These are phyloP conservation scores for Podospora pseudoanserina DNA, from an alignment of 495 filamentous ascomycete species.

Conservation along the genomic window DNA sequence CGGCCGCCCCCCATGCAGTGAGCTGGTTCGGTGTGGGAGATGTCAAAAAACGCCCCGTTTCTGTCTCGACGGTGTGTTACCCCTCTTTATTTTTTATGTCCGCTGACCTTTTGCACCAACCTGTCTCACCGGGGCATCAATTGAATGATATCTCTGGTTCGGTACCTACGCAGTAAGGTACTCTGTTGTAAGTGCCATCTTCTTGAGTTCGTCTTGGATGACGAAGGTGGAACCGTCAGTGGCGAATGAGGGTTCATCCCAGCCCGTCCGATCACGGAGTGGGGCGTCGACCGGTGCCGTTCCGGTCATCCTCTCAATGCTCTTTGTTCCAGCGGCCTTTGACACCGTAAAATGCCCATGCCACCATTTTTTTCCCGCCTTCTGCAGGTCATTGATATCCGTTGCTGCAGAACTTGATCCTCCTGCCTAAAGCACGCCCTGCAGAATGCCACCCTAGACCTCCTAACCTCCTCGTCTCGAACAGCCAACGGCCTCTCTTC, in stretches of 20 bases:
- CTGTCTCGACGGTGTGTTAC: not conserved
- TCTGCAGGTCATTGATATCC: not conserved
- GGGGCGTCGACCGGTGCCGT: not conserved
- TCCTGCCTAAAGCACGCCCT: not conserved
- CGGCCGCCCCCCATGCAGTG: not conserved
- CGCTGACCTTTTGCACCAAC: not conserved
- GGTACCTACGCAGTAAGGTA: not conserved
- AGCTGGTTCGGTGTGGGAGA: no score
- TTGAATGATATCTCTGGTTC: not conserved
- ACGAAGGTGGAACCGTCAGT: not conserved
- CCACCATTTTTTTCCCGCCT: not conserved
- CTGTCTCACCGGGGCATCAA: not conserved
- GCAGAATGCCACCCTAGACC: not conserved
- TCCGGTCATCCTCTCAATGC: not conserved
- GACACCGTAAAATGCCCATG: not conserved
- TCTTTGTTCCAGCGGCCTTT: not conserved
- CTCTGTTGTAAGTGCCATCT: not conserved
- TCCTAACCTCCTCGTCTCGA: not conserved
- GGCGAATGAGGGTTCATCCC: conserved; percentile 2
- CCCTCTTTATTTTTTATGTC: not conserved
- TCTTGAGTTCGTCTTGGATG: not conserved
- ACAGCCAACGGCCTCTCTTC: not conserved
- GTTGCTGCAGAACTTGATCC: not conserved
- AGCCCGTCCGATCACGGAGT: conserved; percentile 7
- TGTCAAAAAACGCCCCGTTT: not conserved